Base-by-base conservation (phyloP, 306 rosid genomes). In the Arachis hypogaea region DNA sequence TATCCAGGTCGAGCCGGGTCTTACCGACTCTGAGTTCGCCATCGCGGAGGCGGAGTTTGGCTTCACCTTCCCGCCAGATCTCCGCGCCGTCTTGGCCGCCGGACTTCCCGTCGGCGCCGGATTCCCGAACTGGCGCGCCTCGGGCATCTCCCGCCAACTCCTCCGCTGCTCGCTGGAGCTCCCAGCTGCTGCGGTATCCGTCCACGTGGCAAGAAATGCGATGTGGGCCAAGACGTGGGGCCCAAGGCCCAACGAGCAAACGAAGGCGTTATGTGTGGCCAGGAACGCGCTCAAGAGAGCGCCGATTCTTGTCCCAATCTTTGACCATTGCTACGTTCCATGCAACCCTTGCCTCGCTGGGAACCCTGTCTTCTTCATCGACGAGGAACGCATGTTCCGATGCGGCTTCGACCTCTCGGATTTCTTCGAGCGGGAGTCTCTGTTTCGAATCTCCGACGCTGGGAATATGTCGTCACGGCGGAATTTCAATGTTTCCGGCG, bases 201-300 rank as follows among this genome's bases (percentile, higher is more conserved):
- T 92, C 16, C 97, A 92, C 76, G 89, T 92, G 30, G 92, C 93
- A 0, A 71, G 85, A 42, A 92, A 89, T 61, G 78, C 88, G 4
- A 16, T 92, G 49, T 92, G 97, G 97, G 80, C 91, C 14, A 86
- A 87, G 45, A 84, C 87, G 2, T 92, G 97, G 97, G 97, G 97
- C 3, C 87, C 59, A 42, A 77, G 85, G 63, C 96, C 97, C 0
- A 9, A 84, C 0, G 92, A 89, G 74, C 96, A 93, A 18, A 92
- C 85, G 38, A 88, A 73, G 77, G 96, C 96, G 3, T 42, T 92
- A 5, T 86, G 88, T 50, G 87, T 88, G 18, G 93, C 97, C 0
- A 66, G 97, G 42, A 85, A 68, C 57, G 93, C 93, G 10, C 60
- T 92, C 56, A 89, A 89, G 72, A 83, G 87, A 76, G 97, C 97